phyloP scores from a whole-genome alignment of 441 rosid species.

The Erodium chrysanthum region DNA sequence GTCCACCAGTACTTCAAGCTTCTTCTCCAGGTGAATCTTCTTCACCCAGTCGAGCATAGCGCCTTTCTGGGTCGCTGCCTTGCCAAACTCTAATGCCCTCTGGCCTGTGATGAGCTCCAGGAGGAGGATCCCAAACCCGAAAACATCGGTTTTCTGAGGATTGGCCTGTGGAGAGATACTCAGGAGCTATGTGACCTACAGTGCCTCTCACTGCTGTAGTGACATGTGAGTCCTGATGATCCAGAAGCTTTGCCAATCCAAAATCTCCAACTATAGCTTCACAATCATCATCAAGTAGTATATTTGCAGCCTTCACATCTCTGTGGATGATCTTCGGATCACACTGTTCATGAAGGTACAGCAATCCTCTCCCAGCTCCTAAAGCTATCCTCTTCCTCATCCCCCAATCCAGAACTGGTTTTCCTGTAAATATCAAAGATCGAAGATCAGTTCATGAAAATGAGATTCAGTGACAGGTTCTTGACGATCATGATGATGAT shows the following conservation, averaged over 20 bases:
- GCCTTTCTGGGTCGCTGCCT: conserved; percentile 68
- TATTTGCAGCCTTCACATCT: conserved; percentile 92
- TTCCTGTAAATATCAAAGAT: conserved; percentile 27
- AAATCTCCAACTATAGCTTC: conserved; percentile 97
- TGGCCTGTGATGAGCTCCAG: conserved; percentile 72
- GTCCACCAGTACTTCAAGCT: conserved; percentile 68
- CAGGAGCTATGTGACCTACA: conserved; percentile 87
- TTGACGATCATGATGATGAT: too few species aligned
- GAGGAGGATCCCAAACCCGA: conserved; percentile 81
- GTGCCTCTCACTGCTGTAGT: conserved; percentile 93
- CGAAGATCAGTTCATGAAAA: too few species aligned
- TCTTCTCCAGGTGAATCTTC: conserved; percentile 77
- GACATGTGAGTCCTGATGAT: conserved; percentile 75
- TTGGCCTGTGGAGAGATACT: conserved; percentile 87
- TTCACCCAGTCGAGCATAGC: conserved; percentile 79
- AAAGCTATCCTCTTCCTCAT: conserved; percentile 75
- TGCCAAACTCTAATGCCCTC: conserved; percentile 75
- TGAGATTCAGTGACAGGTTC: too few species aligned
- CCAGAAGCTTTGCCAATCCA: conserved; percentile 77
- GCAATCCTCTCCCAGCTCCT: conserved; percentile 79
- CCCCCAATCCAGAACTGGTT: conserved; percentile 73
- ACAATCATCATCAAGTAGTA: conserved; percentile 74
- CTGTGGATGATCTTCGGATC: conserved; percentile 94
- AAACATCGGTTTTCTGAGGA: conserved; percentile 95
- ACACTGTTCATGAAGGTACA: conserved; percentile 89